These are phyloP conservation scores for Nemania sp. DNA, from an alignment of 2,329 filamentous ascomycete species.

Conservation along the genomic window DNA sequence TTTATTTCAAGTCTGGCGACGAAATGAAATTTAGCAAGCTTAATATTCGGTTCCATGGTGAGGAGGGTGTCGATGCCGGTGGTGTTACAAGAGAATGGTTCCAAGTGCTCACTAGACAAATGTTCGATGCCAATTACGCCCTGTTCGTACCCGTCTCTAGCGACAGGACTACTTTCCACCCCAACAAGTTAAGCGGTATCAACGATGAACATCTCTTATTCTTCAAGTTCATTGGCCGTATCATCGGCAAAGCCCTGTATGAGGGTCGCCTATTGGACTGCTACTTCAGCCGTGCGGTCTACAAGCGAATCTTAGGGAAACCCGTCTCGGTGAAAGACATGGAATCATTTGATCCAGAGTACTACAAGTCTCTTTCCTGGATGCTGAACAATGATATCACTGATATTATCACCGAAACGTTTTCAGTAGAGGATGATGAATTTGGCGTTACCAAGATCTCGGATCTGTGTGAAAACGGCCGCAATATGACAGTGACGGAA, in stretches of 20 bases:
- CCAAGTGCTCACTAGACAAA: slow-evolving; percentile 94
- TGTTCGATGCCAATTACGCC: slow-evolving; percentile 99
- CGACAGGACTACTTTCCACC: slow-evolving; percentile 98
- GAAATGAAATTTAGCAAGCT: slow-evolving; percentile 99
- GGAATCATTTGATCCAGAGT: slow-evolving; percentile 98
- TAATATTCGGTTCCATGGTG: slow-evolving; percentile 95
- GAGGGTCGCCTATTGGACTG: slow-evolving; percentile 96
- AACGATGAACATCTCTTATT: slow-evolving; percentile 97
- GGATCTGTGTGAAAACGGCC: slow-evolving; percentile 87
- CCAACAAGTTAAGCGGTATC: slow-evolving; percentile 91
- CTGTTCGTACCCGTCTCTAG: slow-evolving; percentile 97
- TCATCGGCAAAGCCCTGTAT: slow-evolving; percentile 98
- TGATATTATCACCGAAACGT: slow-evolving; percentile 96
- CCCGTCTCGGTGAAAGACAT: slow-evolving; percentile 98
- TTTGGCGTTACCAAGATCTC: slow-evolving; percentile 91
- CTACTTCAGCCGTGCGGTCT: slow-evolving; percentile 98
- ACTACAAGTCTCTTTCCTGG: slow-evolving; percentile 98
- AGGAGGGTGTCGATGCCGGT: slow-evolving; percentile 97
- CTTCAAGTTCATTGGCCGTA: slow-evolving; percentile 99
- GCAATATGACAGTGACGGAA: slow-evolving; percentile 92
- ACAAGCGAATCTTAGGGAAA: slow-evolving; percentile 96
- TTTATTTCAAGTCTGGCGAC: slow-evolving; percentile 95
- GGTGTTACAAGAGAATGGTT: slow-evolving; percentile 99
- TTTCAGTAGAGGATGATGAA: slow-evolving; percentile 92
- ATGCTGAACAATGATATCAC: slow-evolving; percentile 99